A percentile compares a stretch with the other conserved stretches of the same genome.
These are phyloP conservation scores for Neurospora sp. DNA, from an alignment of 495 filamentous ascomycete species.

Conservation along the genomic window DNA sequence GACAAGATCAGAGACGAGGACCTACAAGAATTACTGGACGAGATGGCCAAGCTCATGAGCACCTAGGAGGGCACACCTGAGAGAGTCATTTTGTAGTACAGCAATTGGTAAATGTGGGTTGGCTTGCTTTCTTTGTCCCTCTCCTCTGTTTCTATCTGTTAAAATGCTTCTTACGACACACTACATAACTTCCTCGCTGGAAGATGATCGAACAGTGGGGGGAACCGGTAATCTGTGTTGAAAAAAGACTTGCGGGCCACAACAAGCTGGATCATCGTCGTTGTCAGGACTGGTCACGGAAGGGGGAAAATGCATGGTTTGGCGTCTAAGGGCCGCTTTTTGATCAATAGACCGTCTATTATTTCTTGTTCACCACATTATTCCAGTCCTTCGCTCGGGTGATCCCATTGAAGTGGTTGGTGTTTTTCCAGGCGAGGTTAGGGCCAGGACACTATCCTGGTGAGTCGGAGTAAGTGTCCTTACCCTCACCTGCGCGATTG, in stretches of 20 bases:
- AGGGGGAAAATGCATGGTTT: not conserved
- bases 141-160: not conserved
- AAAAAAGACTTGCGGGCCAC: not conserved
- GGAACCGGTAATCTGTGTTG: not conserved
- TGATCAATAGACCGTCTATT: not conserved
- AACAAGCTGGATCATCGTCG: not conserved
- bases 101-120: not conserved
- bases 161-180: not conserved
- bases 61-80: constrained; percentile 2
- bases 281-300: not conserved
- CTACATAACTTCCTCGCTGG: not conserved
- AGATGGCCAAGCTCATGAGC: constrained; percentile 65
- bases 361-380: not conserved
- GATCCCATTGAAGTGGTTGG: not conserved
- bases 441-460: not conserved
- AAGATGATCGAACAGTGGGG: not conserved
- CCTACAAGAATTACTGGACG: constrained; percentile 75
- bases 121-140: not conserved
- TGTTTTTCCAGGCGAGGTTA: not conserved
- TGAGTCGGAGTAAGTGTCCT: not conserved
- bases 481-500: not conserved
- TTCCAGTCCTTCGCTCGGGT: not conserved
- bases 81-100: not conserved
- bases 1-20: constrained; percentile 84
- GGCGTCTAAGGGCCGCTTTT: not conserved